phyloP scores from a whole-genome alignment of 768 basidiomycete species.

The Macrolepiota albuminosa region DNA sequence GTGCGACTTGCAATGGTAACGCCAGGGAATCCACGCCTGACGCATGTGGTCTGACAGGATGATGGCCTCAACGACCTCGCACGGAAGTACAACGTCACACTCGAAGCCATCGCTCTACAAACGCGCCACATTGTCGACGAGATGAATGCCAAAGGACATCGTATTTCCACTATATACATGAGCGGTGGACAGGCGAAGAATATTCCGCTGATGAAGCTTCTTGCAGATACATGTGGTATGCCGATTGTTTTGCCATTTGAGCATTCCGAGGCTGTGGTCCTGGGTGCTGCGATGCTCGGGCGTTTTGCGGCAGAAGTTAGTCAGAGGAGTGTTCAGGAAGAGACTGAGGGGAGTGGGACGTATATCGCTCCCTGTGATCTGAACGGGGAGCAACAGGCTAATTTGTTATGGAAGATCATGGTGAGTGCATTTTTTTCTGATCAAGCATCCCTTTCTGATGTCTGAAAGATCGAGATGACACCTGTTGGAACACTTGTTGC shows the following conservation, averaged over 20 bases:
- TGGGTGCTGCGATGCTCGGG: constrained; percentile 92
- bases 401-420: constrained; percentile 90
- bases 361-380: constrained; percentile 17
- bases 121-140: constrained; percentile 91
- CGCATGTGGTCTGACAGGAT: constrained; percentile 40
- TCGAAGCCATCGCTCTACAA: constrained; percentile 92
- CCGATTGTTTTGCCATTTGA: constrained; percentile 80
- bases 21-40: background rate
- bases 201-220: constrained; percentile 77
- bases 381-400: constrained; percentile 45
- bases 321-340: constrained; percentile 14
- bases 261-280: constrained; percentile 77
- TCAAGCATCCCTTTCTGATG: constrained; percentile 20
- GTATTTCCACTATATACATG: constrained; percentile 83
- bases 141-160: constrained; percentile 82
- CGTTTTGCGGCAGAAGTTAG: constrained; percentile 69
- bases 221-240: constrained; percentile 81
- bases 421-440: constrained; percentile 30
- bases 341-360: constrained; percentile 18
- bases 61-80: constrained; percentile 76
- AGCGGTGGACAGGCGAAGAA: constrained; percentile 94
- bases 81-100: constrained; percentile 82
- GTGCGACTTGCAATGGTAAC: constrained; percentile 8
- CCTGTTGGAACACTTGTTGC: constrained; percentile 68
- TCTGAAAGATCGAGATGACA: constrained; percentile 81